phyloP scores from a whole-genome alignment of 2,329 filamentous ascomycete species.

The Alternaria tenuissima region DNA sequence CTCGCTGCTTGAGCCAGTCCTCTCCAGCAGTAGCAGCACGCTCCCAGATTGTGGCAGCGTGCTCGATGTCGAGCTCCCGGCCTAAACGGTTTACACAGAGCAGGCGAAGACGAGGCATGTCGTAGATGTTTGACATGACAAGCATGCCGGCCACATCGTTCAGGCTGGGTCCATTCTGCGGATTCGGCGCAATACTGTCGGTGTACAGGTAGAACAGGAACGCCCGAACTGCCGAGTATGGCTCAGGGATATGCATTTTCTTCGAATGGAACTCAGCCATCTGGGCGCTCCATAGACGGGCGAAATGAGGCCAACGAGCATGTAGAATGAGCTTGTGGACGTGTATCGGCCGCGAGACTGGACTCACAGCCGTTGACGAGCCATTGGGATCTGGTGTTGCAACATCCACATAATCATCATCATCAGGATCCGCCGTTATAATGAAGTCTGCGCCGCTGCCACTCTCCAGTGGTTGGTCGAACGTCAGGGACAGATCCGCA shows the following conservation, averaged over 20 bases:
- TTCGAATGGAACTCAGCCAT: constrained; percentile 98
- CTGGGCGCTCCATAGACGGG: constrained; percentile 86
- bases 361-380: constrained; percentile 43
- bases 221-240: constrained; percentile 90
- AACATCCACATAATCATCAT: constrained; percentile 70
- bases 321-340: constrained; percentile 95
- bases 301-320: constrained; percentile 96
- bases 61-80: constrained; percentile 90
- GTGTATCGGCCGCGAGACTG: constrained; percentile 80
- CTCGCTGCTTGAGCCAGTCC: constrained; percentile 90
- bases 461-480: constrained; percentile 83
- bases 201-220: constrained; percentile 98
- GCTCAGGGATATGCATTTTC: constrained; percentile 97
- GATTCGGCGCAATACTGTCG: constrained; percentile 73
- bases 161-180: constrained; percentile 64
- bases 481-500: constrained; percentile 83
- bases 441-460: constrained; percentile 91
- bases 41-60: constrained; percentile 96
- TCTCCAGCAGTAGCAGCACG: constrained; percentile 89
- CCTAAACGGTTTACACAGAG: constrained; percentile 90
- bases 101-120: constrained; percentile 90
- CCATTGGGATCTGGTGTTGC: constrained; percentile 51
- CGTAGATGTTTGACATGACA: constrained; percentile 98
- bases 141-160: constrained; percentile 91
- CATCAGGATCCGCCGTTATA: constrained; percentile 86